Base-by-base conservation (phyloP, 2,329 filamentous ascomycete species). In the Calycina herbarum region DNA sequence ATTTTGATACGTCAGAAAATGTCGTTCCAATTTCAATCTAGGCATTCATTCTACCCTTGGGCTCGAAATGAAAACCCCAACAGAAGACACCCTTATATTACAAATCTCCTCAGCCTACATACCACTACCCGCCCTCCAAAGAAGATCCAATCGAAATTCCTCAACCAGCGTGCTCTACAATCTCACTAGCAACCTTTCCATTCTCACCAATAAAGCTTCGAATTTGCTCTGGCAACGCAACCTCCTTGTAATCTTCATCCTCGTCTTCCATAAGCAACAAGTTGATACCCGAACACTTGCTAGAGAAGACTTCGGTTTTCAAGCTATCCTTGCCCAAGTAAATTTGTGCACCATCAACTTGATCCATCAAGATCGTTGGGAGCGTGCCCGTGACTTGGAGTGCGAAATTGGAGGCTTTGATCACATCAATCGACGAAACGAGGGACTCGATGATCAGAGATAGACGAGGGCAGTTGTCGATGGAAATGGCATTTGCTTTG, bases 401-500 rank as follows among this genome's bases (percentile, higher is more conserved):
- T 15, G 93, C 94, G 76, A 99, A 97, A 78, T 95, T 96, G 72
- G 91, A 87, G 59, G 91, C 94, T 81, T 98, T 98, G 82, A 99
- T 95, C 29, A 96, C 91, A 75, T 99, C 95, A 64, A 99, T 87
- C 38, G 91, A 93, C 59, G 92, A 96, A 59, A 98, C 92, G 11
- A 98, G 87, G 0, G 89, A 92, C 73, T 98, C 94, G 63, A 98
- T 86, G 61, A 98, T 87, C 62, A 99, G 85, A 33, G 92, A 96
- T 20, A 96, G 83, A 60, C 92, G 89, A 58, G 84, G 86, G 64
- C 90, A 94, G 81, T 97, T 97, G 80, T 98, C 95, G 72, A 98
- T 86, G 5, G 93, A 94, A 68, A 99, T 91, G n/a, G 95, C 93
- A 77, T 99, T 99, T 65, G 92, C 93, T 80, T 99, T 99, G 79